A percentile compares a stretch with the other conserved stretches of the same genome.
Conservation (phyloP, 805 yeast species). For the Lipomyces sp. region DNA sequence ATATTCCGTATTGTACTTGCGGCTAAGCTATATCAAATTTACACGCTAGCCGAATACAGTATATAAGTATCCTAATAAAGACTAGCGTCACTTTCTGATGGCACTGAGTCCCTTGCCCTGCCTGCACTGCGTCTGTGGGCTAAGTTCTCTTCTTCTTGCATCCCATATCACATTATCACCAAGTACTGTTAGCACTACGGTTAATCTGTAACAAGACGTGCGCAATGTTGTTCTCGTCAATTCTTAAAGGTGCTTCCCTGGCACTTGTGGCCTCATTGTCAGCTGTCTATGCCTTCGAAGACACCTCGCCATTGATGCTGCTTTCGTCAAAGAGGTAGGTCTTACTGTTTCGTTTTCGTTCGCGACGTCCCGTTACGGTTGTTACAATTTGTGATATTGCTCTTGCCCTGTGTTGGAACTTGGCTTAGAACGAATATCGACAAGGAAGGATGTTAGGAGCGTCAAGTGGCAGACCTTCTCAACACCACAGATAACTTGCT, state of each 20-base stretch:
- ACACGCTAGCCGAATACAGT: neutral
- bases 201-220: neutral
- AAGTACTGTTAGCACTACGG: neutral
- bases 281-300: constrained; percentile 39
- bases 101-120: constrained; percentile 8
- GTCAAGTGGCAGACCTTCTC: neutral
- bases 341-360: neutral
- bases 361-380: neutral
- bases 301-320: constrained; percentile 39
- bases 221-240: constrained; percentile 28
- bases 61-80: constrained; percentile 4
- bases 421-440: neutral
- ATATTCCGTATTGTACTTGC: neutral
- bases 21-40: neutral
- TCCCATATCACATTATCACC: constrained; percentile 10
- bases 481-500: neutral
- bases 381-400: neutral
- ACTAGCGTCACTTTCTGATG: constrained; percentile 14
- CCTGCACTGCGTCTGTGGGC: neutral
- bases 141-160: neutral
- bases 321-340: constrained; percentile 35
- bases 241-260: constrained; percentile 29
- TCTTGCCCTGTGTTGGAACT: neutral
- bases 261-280: constrained; percentile 32
- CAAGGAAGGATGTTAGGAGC: neutral